Evolutionary conservation across 2,329 filamentous ascomycete genomes (phyloP), one percentile per base, ranked within the genome.

Genomic region (Tolypocladium inflatum): DNA sequence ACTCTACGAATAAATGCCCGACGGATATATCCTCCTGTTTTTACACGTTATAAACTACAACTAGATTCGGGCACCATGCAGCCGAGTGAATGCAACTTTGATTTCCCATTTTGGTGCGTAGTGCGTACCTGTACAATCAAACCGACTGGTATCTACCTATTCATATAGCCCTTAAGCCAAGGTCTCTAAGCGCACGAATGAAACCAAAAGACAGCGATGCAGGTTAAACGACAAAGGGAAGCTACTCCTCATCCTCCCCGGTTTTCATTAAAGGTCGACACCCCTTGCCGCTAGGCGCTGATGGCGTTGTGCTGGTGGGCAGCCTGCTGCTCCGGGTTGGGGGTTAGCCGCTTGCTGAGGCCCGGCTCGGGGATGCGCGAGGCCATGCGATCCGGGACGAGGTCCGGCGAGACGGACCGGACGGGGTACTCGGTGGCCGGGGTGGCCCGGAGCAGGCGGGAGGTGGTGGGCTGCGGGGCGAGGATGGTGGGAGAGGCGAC

Each of bases 361-460:
- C 70, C 71, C 11, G 78, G 76, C 58, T 80, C 78, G 11, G 77
- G 75, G 45, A 84, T 78, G 56, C 82, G 78, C 58, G 81, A 80
- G 8, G 80, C 80, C 82, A 85, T 85, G 56, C 82, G 77, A 66
- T 86, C 84, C 15, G 82, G 83, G n/a, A 85, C 68, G 53, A 86
- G 71, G 53, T 86, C 84, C 0, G 81, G 81, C 4, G 82, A 84
- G 33, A 79, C 75, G 26, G 80, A 82, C 43, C 82, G 75, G 38
- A 83, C 64, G 5, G 78, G 78, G 62, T 81, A 82, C 64, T 84
- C 81, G 6, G 75, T 77, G 2, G 79, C 79, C 2, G 82, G 82
- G 15, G 78, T 79, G 37, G 78, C 76, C n/a, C 78, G 77, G 13
- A 84, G 70, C 13, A 83, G 75, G 43, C 76, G 77, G 2, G 80